phyloP scores from a whole-genome alignment of 225 moss, liverwort and hornwort species.

The Straminergon stramineum region DNA sequence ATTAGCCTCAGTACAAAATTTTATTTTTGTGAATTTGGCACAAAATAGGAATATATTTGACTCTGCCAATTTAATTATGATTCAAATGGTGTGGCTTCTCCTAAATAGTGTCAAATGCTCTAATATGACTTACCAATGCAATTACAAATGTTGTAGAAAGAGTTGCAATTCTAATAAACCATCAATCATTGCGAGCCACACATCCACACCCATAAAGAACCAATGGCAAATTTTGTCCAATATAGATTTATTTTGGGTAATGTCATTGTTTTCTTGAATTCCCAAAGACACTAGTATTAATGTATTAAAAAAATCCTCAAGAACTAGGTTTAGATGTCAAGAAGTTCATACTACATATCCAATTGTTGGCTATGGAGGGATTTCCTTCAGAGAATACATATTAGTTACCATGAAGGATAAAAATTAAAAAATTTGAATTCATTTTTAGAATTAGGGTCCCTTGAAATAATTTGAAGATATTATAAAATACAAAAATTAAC shows the following conservation, averaged over 20 bases:
- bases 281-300: rapidly evolving
- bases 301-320: neutral
- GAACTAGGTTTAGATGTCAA: neutral
- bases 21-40: no score
- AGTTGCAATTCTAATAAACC: rapidly evolving
- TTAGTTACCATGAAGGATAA: neutral
- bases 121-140: neutral
- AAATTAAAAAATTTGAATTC: neutral
- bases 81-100: neutral
- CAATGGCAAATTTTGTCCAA: neutral
- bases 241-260: neutral
- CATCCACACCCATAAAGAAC: rapidly evolving
- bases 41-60: no score
- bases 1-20: neutral
- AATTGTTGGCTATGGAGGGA: neutral
- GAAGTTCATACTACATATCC: neutral
- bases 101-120: neutral
- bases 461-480: neutral
- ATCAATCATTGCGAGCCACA: neutral
- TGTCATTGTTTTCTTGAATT: neutral
- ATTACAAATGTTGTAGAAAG: neutral
- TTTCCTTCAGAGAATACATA: rapidly evolving
- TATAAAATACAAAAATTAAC: neutral
- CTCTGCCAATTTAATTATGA: neutral
- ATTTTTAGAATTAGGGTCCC: neutral